Percentiles rank a stretch among this genome's conserved stretches.
Conservation (phyloP, 2,329 filamentous ascomycete species). For the Alternaria triticimaculans region DNA sequence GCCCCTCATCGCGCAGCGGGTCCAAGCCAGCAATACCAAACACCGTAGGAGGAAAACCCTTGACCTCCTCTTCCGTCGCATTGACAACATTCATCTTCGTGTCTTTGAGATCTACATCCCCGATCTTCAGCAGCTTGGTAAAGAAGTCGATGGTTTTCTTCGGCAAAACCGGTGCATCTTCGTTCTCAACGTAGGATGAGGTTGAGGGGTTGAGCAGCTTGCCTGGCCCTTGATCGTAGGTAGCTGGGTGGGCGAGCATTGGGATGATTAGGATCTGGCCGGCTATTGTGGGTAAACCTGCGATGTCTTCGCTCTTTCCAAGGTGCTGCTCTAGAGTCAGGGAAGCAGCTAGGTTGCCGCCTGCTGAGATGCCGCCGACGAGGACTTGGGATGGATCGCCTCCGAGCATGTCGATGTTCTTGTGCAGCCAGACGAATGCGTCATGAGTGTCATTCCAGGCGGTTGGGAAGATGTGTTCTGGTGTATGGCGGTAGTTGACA, state of each 20-base stretch:
- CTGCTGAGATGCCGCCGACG: constrained; percentile 59
- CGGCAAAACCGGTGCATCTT: constrained; percentile 58
- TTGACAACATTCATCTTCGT: constrained; percentile 43
- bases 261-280: constrained; percentile 55
- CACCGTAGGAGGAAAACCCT: constrained; percentile 54
- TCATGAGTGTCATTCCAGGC: constrained; percentile 63
- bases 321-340: constrained; percentile 55
- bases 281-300: constrained; percentile 45
- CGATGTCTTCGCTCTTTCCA: constrained; percentile 42
- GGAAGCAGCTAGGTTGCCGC: constrained; percentile 58
- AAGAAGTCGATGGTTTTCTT: constrained; percentile 48
- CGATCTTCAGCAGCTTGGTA: constrained; percentile 25
- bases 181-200: constrained; percentile 53
- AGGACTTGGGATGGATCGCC: constrained; percentile 55
- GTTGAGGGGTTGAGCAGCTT: constrained; percentile 51
- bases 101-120: constrained; percentile 33
- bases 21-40: constrained; percentile 60
- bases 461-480: constrained; percentile 60
- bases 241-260: constrained; percentile 48
- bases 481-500: constrained; percentile 66
- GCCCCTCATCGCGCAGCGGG: constrained; percentile 57
- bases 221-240: constrained; percentile 48
- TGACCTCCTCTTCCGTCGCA: constrained; percentile 48
- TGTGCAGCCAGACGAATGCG: constrained; percentile 62
- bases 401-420: constrained; percentile 49